These are phyloP conservation scores for Kalanchoe fedtschenkoi DNA, from an alignment of 164 flowering plant genomes.

Conservation along the genomic window DNA sequence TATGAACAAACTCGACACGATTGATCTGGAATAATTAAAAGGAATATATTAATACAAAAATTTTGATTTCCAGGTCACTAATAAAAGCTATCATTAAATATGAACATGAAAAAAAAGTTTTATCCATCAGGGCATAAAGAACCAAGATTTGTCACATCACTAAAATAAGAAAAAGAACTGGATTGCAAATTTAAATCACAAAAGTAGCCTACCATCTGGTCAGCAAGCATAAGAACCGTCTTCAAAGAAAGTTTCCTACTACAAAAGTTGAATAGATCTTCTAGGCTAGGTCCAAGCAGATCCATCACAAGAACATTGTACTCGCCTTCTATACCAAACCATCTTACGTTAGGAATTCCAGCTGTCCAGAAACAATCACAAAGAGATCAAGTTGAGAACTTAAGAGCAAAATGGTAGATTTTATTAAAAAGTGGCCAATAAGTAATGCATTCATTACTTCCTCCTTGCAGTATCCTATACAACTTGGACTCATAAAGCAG, in stretches of 20 bases:
- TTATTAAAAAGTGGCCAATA: not conserved
- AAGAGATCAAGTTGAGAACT: not conserved
- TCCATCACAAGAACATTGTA: conserved; percentile 90
- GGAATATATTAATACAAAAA: not conserved
- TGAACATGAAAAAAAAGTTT: not conserved
- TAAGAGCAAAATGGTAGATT: not conserved
- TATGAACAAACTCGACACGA: conserved; percentile 23
- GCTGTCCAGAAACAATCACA: conserved; percentile 30
- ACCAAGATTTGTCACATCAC: too few species aligned
- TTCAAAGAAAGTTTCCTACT: conserved; percentile 78
- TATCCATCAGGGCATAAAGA: not conserved
- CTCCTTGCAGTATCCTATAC: conserved; percentile 68
- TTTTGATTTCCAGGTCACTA: not conserved
- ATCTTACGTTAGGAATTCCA: conserved; percentile 81
- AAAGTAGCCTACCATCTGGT: conserved; percentile 55
- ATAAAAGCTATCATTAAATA: not conserved
- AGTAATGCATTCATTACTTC: conserved; percentile 33
- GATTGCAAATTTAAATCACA: not conserved
- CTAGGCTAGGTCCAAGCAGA: conserved; percentile 87
- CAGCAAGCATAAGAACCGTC: conserved; percentile 90
- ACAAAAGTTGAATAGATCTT: conserved; percentile 83
- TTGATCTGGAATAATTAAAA: conserved; percentile 12
- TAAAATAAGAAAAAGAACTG: too few species aligned
- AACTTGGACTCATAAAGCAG: conserved; percentile 65
- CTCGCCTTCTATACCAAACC: conserved; percentile 94